phyloP scores from a whole-genome alignment of 371 early-diverging fungal genomes.

The Syncephalastrum racemosum region DNA sequence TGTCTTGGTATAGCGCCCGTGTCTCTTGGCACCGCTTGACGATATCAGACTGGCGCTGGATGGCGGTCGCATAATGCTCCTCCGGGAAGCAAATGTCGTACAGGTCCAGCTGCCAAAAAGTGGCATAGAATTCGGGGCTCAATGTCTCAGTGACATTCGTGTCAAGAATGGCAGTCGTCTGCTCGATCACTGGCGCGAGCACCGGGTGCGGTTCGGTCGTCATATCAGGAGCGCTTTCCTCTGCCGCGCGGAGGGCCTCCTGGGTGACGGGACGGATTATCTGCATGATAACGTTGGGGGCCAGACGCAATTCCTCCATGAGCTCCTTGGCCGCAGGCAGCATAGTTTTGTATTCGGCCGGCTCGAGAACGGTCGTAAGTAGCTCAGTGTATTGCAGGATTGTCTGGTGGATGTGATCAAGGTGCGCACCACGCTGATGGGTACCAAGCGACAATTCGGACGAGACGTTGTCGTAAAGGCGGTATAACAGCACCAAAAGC shows the following conservation, averaged over 20 bases:
- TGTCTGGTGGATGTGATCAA: constrained; percentile 51
- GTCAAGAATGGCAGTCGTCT: constrained; percentile 27
- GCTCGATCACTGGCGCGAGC: constrained; percentile 17
- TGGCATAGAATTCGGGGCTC: constrained; percentile 74
- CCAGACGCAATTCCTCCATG: constrained; percentile 56
- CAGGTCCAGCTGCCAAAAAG: constrained; percentile 84
- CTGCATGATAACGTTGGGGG: constrained; percentile 74
- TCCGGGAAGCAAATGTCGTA: constrained; percentile 84
- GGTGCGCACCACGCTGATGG: constrained; percentile 44
- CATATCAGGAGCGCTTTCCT: constrained; percentile 15
- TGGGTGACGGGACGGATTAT: constrained; percentile 70
- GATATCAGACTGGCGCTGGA: constrained; percentile 54
- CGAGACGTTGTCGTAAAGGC: constrained; percentile 35
- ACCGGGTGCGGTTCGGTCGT: constrained; percentile 24
- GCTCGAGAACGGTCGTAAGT: constrained; percentile 57
- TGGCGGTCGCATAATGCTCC: constrained; percentile 69
- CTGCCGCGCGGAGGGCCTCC: constrained; percentile 15
- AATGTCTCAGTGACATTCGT: constrained; percentile 48
- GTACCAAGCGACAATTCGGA: constrained; percentile 58
- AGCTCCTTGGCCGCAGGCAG: constrained; percentile 65
- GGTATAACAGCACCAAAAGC: constrained; percentile 58
- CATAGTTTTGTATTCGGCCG: constrained; percentile 53
- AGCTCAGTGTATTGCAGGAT: constrained; percentile 70
- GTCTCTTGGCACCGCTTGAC: constrained; percentile 42
- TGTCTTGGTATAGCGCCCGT: constrained; percentile 22